These are phyloP conservation scores for Boletus eberwhitei DNA, from an alignment of 768 basidiomycete species.

Conservation along the genomic window DNA sequence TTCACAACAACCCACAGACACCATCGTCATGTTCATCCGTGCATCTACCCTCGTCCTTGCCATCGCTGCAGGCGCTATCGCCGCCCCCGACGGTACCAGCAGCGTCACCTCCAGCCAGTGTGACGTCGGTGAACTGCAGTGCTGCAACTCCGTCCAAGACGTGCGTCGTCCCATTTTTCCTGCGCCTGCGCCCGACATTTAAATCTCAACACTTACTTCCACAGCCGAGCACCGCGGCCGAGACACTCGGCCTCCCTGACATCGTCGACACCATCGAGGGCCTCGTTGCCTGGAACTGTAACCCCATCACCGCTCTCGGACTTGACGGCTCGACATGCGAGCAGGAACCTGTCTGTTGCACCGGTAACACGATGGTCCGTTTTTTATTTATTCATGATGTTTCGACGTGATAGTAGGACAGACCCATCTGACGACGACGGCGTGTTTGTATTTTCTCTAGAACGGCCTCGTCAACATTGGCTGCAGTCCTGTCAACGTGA, in stretches of 20 bases:
- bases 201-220: too few relatives aligned
- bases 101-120: slow-evolving; percentile 6
- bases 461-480: not conserved
- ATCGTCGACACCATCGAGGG: not conserved
- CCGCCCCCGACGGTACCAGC: not conserved
- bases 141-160: not conserved
- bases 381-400: too few relatives aligned
- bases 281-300: not conserved
- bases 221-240: not conserved
- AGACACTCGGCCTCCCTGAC: fast-evolving
- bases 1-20: not conserved
- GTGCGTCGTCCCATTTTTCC: not conserved
- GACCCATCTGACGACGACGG: not conserved
- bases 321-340: not conserved
- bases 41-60: slow-evolving; percentile 11
- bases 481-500: slow-evolving; percentile 9
- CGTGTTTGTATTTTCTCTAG: not conserved
- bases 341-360: slow-evolving; percentile 12
- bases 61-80: slow-evolving; percentile 7
- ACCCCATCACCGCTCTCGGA: not conserved
- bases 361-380: not conserved
- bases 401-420: not conserved
- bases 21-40: slow-evolving; percentile 13
- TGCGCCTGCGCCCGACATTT: not conserved
- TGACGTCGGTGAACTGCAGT: slow-evolving; percentile 1